A percentile compares a stretch with the other conserved stretches of the same genome.
Conservation (phyloP, 768 basidiomycete species). For the Gymnopilus dilepis region DNA sequence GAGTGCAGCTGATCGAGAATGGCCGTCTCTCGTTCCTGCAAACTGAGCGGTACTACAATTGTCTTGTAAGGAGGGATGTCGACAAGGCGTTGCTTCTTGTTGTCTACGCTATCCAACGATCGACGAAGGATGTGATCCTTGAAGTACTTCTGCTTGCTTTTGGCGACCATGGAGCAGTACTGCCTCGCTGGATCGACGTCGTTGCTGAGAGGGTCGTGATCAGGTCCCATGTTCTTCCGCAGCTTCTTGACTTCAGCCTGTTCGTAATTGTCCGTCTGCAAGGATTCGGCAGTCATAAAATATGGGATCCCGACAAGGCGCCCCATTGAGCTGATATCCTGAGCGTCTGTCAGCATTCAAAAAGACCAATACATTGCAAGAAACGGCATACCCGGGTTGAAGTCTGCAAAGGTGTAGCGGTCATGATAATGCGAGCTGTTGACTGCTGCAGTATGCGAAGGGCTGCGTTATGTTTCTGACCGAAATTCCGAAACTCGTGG, state of each 20-base stretch:
- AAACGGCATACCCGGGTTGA: constrained; percentile 24
- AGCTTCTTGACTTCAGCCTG: neutral
- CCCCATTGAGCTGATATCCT: constrained; percentile 15
- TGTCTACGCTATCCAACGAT: constrained; percentile 17
- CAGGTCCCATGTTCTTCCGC: constrained; percentile 4
- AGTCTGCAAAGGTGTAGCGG: constrained; percentile 35
- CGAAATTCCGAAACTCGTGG: constrained; percentile 27
- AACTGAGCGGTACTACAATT: constrained; percentile 10
- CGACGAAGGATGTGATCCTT: constrained; percentile 23
- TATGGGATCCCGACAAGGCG: constrained; percentile 28
- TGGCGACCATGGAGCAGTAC: neutral
- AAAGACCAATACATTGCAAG: neutral
- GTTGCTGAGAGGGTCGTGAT: neutral
- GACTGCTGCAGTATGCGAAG: constrained; percentile 16
- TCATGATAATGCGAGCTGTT: constrained; percentile 20
- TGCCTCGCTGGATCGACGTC: neutral
- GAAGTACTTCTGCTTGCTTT: constrained; percentile 23
- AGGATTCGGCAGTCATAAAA: constrained; percentile 27
- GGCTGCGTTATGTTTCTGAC: constrained; percentile 18
- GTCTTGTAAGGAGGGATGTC: constrained; percentile 15
- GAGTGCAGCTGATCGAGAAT: constrained; percentile 21
- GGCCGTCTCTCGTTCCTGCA: constrained; percentile 23
- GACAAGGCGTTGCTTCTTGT: constrained; percentile 19
- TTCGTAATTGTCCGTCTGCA: constrained; percentile 5
- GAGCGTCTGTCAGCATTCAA: constrained; percentile 33